Percentiles rank a stretch among this genome's conserved stretches.
Conservation (phyloP, 306 rosid genomes). For the Morella rubra region DNA sequence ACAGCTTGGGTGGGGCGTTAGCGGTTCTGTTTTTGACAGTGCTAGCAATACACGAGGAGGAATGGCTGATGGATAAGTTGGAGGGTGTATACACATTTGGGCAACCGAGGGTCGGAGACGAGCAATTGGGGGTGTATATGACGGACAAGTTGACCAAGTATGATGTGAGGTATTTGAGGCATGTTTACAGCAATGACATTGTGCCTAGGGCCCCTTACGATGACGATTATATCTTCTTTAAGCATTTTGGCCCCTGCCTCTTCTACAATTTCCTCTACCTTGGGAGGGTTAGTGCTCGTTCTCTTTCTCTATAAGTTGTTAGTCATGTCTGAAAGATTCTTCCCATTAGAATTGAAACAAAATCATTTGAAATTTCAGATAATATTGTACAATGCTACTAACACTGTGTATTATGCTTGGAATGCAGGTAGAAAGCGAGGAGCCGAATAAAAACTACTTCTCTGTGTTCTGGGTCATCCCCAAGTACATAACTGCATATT, state of each 20-base stretch:
- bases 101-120: constrained; percentile 77
- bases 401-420: background rate
- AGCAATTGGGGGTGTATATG: constrained; percentile 60
- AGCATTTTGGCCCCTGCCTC: constrained; percentile 60
- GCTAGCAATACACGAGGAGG: constrained; percentile 55
- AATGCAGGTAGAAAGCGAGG: constrained; percentile 55
- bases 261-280: constrained; percentile 58
- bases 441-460: constrained; percentile 82
- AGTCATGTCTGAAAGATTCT: too few relatives aligned
- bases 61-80: constrained; percentile 49
- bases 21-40: constrained; percentile 61
- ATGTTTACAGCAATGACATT: constrained; percentile 54
- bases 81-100: constrained; percentile 76
- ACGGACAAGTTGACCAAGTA: constrained; percentile 31
- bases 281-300: constrained; percentile 47
- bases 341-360: too few relatives aligned
- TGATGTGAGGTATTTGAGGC: constrained; percentile 51
- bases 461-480: constrained; percentile 55
- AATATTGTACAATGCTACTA: background rate
- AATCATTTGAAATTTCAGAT: background rate
- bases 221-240: constrained; percentile 41
- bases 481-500: constrained; percentile 46
- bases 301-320: background rate
- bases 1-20: constrained; percentile 80
- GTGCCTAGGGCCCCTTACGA: constrained; percentile 42